phyloP scores from a whole-genome alignment of 768 basidiomycete species.

The Tephrocybe rancida region DNA sequence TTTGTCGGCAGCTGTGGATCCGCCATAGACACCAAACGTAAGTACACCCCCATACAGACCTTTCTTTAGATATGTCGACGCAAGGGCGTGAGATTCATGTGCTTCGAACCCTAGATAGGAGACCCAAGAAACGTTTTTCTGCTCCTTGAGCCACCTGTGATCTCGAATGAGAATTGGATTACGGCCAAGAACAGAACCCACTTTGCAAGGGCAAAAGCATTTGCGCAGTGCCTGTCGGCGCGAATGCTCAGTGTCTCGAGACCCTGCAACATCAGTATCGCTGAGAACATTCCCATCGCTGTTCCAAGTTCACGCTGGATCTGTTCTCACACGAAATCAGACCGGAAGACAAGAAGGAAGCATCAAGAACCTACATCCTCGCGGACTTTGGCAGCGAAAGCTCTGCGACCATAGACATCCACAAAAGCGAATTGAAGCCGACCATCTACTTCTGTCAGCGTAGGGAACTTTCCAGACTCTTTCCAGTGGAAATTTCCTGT shows the following conservation, averaged over 20 bases:
- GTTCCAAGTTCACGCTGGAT: neutral
- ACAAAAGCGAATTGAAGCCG: neutral
- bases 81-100: conserved; percentile 36
- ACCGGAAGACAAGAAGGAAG: neutral
- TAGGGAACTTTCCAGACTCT: conserved; percentile 1
- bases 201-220: conserved; percentile 69
- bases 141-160: conserved; percentile 31
- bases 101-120: conserved; percentile 38
- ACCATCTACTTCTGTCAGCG: neutral
- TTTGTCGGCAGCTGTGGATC: conserved; percentile 21
- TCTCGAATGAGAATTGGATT: neutral
- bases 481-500: conserved; percentile 6
- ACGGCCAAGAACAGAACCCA: conserved; percentile 14
- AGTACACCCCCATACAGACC: conserved; percentile 38
- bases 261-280: neutral
- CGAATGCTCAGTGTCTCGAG: conserved; percentile 77
- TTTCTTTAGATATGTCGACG: conserved; percentile 29
- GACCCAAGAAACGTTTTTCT: conserved; percentile 39
- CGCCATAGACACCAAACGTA: conserved; percentile 40
- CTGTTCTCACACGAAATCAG: neutral
- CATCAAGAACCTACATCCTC: neutral
- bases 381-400: conserved; percentile 2
- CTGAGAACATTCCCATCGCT: neutral
- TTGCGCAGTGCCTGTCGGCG: conserved; percentile 69
- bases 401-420: neutral